Evolutionary conservation across 495 filamentous ascomycete genomes (phyloP).

Genomic region (Lophium mytilinum): DNA sequence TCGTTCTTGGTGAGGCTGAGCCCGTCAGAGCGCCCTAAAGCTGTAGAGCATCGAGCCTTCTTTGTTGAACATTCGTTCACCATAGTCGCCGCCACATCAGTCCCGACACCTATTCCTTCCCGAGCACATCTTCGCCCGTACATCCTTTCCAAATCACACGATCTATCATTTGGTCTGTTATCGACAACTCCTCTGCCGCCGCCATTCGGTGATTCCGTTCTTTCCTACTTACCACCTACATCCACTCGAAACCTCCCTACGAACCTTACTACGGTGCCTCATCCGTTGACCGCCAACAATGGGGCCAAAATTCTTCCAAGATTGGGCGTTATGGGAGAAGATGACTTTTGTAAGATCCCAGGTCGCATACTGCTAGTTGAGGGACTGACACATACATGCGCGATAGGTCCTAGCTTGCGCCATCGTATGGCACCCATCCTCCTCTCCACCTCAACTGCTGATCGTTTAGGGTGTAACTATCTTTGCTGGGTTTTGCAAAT

Average conservation of each 20-base stretch:
- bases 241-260: background rate
- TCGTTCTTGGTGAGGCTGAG: background rate
- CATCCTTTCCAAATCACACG: background rate
- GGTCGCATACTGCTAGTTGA: background rate
- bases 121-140: background rate
- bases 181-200: background rate
- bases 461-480: slow-evolving; percentile 43
- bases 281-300: slow-evolving; percentile 7
- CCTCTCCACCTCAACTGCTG: slow-evolving; percentile 22
- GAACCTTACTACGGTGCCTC: background rate
- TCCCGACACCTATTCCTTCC: background rate
- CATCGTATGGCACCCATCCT: slow-evolving; percentile 36
- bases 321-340: slow-evolving; percentile 84
- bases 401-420: slow-evolving; percentile 28
- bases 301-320: slow-evolving; percentile 54
- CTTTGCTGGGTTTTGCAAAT: slow-evolving; percentile 42
- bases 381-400: slow-evolving; percentile 2
- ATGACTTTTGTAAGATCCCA: slow-evolving; percentile 70
- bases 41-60: background rate
- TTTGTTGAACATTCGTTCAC: background rate
- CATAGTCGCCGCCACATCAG: background rate
- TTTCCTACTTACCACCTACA: background rate
- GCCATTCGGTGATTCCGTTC: background rate
- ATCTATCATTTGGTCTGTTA: background rate
- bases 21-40: too few relatives aligned